phyloP scores from a whole-genome alignment of 148 eudicot genomes.

The Polygonum maritimum region DNA sequence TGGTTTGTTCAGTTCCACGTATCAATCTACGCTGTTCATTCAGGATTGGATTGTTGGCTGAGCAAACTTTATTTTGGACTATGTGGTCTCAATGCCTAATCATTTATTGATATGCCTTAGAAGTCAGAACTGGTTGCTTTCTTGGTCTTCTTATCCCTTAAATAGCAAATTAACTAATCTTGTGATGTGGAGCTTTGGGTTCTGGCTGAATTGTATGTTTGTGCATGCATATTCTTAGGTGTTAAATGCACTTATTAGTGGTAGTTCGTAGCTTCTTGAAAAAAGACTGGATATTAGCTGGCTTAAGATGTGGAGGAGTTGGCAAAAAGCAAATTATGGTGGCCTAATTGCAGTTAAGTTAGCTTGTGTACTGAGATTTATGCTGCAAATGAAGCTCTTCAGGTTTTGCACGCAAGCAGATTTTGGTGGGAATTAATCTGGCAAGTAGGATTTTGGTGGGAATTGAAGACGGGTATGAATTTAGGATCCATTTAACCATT shows the following conservation, averaged over 20 bases:
- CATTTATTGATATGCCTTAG: background rate
- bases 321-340: background rate
- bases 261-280: too few relatives aligned
- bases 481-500: too few relatives aligned
- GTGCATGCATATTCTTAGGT: background rate
- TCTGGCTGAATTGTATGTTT: background rate
- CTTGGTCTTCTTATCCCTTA: background rate
- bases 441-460: too few relatives aligned
- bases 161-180: background rate
- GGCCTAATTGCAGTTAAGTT: background rate
- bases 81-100: background rate
- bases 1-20: constrained; percentile 3
- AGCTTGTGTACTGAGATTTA: background rate
- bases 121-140: background rate
- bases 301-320: background rate
- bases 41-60: background rate
- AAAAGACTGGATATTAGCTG: background rate
- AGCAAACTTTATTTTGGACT: background rate
- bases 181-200: background rate
- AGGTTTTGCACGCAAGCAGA: background rate
- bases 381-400: background rate
- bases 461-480: background rate
- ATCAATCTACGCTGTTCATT: background rate
- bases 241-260: too few relatives aligned
- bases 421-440: background rate